Conservation (phyloP, 345 rosid genomes). For the Boechera divaricarpa region DNA sequence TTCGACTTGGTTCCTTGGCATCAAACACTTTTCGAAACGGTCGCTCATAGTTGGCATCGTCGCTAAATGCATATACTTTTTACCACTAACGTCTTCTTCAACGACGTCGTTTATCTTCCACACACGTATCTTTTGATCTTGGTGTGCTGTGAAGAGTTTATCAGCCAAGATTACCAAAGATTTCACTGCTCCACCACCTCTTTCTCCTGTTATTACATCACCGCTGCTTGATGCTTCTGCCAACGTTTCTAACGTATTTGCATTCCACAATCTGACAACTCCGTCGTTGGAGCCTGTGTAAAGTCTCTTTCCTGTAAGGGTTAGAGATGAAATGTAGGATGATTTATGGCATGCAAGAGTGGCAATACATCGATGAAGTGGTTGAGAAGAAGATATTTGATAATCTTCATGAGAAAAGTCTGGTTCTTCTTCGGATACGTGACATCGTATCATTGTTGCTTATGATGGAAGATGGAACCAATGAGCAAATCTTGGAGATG, state of each 20-base stretch:
- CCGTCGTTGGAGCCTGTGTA: conserved; percentile 70
- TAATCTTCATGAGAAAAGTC: conserved; percentile 22
- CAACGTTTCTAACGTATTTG: conserved; percentile 48
- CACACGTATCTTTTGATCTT: conserved; percentile 91
- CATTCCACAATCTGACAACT: conserved; percentile 70
- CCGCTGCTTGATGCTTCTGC: conserved; percentile 30
- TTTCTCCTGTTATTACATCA: conserved; percentile 40
- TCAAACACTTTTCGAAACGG: conserved; percentile 61
- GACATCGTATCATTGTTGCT: conserved; percentile 31
- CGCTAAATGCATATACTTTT: conserved; percentile 65
- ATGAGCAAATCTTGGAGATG: conserved; percentile 18
- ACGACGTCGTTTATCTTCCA: conserved; percentile 66
- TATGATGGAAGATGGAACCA: conserved; percentile 23
- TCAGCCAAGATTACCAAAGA: conserved; percentile 67
- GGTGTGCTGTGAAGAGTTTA: conserved; percentile 90
- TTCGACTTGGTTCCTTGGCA: conserved; percentile 70
- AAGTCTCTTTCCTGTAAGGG: conserved; percentile 66
- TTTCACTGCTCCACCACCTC: conserved; percentile 79
- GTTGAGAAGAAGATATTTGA: conserved; percentile 20
- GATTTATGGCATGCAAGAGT: conserved; percentile 65
- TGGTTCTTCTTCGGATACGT: conserved; percentile 5
- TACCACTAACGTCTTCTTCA: conserved; percentile 34
- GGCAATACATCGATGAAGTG: conserved; percentile 57
- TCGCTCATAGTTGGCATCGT: conserved; percentile 87
- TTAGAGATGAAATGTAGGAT: conserved; percentile 69